These are phyloP conservation scores for Fonsecaea erecta DNA, from an alignment of 2,329 filamentous ascomycete genomes.

Conservation along the genomic window DNA sequence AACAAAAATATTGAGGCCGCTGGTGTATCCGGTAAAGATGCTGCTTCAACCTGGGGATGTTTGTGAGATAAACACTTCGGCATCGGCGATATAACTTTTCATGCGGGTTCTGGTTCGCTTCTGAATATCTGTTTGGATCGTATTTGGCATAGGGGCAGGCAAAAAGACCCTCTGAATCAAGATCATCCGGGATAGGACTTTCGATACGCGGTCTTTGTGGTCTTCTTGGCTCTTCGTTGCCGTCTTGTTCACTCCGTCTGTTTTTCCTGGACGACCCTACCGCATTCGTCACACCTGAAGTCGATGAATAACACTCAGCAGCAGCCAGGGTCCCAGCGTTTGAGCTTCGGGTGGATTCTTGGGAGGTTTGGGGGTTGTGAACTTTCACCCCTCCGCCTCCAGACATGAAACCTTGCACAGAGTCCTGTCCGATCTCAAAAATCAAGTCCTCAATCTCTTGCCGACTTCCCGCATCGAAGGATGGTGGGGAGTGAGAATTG, in stretches of 20 bases:
- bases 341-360: not conserved
- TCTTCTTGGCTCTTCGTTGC: slow-evolving; percentile 2
- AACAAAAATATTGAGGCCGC: slow-evolving; percentile 23
- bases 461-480: not conserved
- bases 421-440: not conserved
- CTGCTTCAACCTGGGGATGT: slow-evolving; percentile 27
- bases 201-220: slow-evolving; percentile 3
- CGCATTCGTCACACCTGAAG: not conserved
- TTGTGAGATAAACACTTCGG: slow-evolving; percentile 10
- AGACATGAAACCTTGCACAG: not conserved
- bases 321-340: not conserved
- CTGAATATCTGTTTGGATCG: slow-evolving; percentile 25
- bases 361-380: not conserved
- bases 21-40: slow-evolving; percentile 29
- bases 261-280: not conserved
- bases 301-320: not conserved
- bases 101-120: slow-evolving; percentile 9
- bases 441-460: not conserved
- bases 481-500: not conserved
- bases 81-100: slow-evolving; percentile 25
- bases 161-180: slow-evolving; percentile 36
- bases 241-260: not conserved
- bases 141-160: slow-evolving; percentile 41
- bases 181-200: not conserved
- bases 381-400: not conserved